phyloP scores from a whole-genome alignment of 306 rosid genomes.

The Bauhinia variegata region DNA sequence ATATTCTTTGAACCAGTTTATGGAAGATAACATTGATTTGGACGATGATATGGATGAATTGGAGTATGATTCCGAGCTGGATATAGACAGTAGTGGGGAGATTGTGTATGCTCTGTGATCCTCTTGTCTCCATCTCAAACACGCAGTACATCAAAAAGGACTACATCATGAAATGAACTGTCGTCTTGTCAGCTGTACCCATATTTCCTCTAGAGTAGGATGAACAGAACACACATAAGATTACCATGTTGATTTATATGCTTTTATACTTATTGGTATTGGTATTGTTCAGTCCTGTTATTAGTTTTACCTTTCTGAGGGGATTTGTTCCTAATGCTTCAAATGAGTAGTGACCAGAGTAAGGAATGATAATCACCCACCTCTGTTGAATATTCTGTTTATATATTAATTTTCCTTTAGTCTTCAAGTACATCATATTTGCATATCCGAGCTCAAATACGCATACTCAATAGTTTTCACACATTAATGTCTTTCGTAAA shows the following conservation, averaged over 20 bases:
- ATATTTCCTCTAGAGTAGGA: constrained; percentile 39
- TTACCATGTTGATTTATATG: constrained; percentile 38
- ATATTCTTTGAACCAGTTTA: constrained; percentile 47
- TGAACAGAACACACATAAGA: constrained; percentile 33
- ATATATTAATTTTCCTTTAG: too few species aligned
- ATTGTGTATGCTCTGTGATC: constrained; percentile 81
- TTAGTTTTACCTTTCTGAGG: constrained; percentile 17
- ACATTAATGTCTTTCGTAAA: too few species aligned
- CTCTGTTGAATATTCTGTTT: too few species aligned
- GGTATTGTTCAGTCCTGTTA: constrained; percentile 17
- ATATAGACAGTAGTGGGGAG: constrained; percentile 91
- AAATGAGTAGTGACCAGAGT: too few species aligned
- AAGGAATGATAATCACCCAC: too few species aligned
- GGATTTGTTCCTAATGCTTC: background rate
- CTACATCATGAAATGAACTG: constrained; percentile 15
- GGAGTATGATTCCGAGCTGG: constrained; percentile 81
- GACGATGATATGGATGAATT: constrained; percentile 82
- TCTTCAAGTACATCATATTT: background rate
- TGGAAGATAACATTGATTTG: constrained; percentile 58
- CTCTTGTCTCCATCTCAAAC: constrained; percentile 2
- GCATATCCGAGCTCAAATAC: constrained; percentile 19
- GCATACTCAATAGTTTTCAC: background rate
- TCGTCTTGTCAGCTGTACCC: constrained; percentile 5
- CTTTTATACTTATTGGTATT: constrained; percentile 31
- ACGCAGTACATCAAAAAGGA: background rate